Percentiles rank a stretch among this genome's conserved stretches.
These are phyloP conservation scores for Coemansia sp. DNA, from an alignment of 192 early-diverging fungal genomes.

Conservation along the genomic window DNA sequence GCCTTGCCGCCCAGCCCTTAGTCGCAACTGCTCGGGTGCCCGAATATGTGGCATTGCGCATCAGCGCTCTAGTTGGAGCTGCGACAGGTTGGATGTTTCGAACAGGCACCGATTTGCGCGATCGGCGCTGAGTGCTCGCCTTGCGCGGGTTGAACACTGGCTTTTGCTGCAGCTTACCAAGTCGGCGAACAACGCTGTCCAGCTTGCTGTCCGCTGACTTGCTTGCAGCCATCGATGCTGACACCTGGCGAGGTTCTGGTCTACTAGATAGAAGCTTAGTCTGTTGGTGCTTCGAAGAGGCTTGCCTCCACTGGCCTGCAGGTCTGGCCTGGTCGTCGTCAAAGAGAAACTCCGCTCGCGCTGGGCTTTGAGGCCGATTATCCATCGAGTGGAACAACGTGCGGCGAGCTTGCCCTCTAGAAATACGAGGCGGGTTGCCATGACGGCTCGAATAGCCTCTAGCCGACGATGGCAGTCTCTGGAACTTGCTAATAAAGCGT, in stretches of 20 bases:
- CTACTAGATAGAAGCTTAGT: constrained; percentile 24
- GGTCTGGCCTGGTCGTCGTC: constrained; percentile 23
- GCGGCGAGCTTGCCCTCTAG: background rate
- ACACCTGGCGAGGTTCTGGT: background rate
- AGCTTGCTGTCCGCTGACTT: background rate
- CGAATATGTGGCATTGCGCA: background rate
- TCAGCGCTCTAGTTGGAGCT: constrained; percentile 17
- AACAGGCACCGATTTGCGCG: constrained; percentile 3
- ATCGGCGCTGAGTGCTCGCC: background rate
- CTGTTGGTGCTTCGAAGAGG: constrained; percentile 10
- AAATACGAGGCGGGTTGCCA: background rate
- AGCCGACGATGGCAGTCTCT: background rate
- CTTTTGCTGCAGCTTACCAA: constrained; percentile 7
- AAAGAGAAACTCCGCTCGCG: constrained; percentile 37
- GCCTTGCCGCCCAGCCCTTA: background rate
- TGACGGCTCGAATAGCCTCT: background rate
- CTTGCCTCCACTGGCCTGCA: background rate
- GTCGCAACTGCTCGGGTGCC: too few species aligned
- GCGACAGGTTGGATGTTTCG: constrained; percentile 9
- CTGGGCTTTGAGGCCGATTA: background rate
- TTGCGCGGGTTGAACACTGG: background rate
- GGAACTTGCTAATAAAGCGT: background rate
- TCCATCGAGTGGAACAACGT: background rate
- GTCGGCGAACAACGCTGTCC: constrained; percentile 21
- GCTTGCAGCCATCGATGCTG: background rate